Base-by-base conservation (phyloP, 495 filamentous ascomycete genomes). In the Aspergillus affinis region DNA sequence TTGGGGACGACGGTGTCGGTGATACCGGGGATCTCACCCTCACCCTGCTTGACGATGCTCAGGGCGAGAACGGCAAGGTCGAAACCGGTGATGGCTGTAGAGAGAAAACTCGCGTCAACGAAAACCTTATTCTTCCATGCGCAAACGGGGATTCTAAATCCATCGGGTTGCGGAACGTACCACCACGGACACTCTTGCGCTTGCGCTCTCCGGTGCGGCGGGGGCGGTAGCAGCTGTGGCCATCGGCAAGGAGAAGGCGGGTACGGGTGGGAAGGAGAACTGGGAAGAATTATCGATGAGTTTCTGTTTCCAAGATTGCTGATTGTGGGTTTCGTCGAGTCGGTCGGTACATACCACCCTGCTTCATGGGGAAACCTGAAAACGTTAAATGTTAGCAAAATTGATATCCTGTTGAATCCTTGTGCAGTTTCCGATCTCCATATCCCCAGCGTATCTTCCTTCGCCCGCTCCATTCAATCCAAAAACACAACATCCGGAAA, bases 1-100 rank as follows among this genome's bases (percentile, higher is more conserved):
- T 98, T 98, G 76, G 94, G 95, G 84, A 94, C 89, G 72, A 97
- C 91, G 75, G 85, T 85, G 80, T 98, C 94, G 81, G 94, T 98
- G 62, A 98, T 78, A 71, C 95, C 95, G 72, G 95, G 92, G 74
- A 98, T 84, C 60, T 97, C 92, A 60, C 73, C 76, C 49, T 98
- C 95, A 72, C 94, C 94, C 83, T 97, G 91, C 90, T 98, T 98
- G 80, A 98, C 89, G 71, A 98, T 88, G 74, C 82, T 80, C 71
- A 98, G 88, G 65, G 94, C 93, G 57, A 98, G 84, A 68, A 98
- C 94, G 67, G 92, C 84, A 61, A 98, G 81, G 78, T 98, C 94
- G 83, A 88, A 88, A 73, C 85, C 93, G 71, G 97, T 95, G 79
- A 98, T 98, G 84, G 77, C 74, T 74, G 63, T 29, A 57, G 27